Conservation (phyloP, 805 yeast genomes). For the Ogataea trehalophila region DNA sequence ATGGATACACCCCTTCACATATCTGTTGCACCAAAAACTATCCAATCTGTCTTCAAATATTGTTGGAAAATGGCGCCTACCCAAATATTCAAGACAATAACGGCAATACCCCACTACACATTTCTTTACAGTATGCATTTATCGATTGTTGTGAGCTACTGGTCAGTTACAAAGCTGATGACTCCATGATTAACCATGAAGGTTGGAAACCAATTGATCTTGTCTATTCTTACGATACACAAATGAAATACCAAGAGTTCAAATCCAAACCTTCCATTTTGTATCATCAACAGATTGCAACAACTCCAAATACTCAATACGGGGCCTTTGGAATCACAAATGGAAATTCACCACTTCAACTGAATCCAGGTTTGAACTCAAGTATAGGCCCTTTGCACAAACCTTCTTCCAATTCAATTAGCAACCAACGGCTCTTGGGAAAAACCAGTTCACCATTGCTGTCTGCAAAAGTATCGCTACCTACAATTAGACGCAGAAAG, state of each 20-base stretch:
- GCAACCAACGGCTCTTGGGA: not conserved
- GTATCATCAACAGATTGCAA: constrained; percentile 18
- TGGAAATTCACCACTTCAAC: not conserved
- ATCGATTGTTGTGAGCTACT: constrained; percentile 51
- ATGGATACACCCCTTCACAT: constrained; percentile 63
- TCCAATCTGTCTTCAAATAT: constrained; percentile 56
- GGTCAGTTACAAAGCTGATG: constrained; percentile 45
- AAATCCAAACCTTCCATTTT: constrained; percentile 19
- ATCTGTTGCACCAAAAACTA: constrained; percentile 57
- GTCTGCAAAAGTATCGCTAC: constrained; percentile 6
- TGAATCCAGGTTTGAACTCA: not conserved
- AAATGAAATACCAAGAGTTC: constrained; percentile 34
- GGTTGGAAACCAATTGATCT: constrained; percentile 66
- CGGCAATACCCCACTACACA: constrained; percentile 82
- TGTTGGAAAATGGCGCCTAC: constrained; percentile 74
- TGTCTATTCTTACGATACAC: constrained; percentile 49
- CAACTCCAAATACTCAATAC: constrained; percentile 4
- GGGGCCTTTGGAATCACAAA: not conserved
- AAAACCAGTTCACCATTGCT: not conserved
- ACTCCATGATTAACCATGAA: constrained; percentile 43
- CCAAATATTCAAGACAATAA: constrained; percentile 63
- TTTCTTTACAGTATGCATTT: constrained; percentile 71
- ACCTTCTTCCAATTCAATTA: constrained; percentile 3
- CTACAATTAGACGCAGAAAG: constrained; percentile 15
- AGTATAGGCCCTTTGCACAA: not conserved